Percentiles rank a stretch among this genome's conserved stretches.
Evolutionary conservation across 1,284 basidiomycete genomes (phyloP).

Genomic region (Ceratobasidium sp.): DNA sequence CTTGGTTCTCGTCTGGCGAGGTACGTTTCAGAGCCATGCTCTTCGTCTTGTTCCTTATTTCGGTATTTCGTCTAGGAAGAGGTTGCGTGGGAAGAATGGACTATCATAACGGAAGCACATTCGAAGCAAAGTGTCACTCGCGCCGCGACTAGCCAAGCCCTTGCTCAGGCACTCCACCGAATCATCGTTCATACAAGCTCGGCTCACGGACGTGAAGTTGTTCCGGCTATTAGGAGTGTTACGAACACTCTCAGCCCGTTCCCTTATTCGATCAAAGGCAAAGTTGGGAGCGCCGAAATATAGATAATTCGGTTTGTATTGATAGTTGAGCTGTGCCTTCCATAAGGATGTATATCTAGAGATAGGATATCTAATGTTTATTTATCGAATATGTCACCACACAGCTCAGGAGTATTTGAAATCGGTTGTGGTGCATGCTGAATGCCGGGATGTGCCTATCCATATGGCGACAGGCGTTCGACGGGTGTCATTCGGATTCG

Average conservation of each 20-base stretch:
- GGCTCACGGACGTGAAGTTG: slow-evolving; percentile 69
- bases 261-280: slow-evolving; percentile 68
- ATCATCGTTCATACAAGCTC: slow-evolving; percentile 78
- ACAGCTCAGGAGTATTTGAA: too few species aligned
- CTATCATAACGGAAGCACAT: slow-evolving; percentile 60
- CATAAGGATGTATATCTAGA: too few species aligned
- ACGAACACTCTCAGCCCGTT: slow-evolving; percentile 71
- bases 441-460: too few species aligned
- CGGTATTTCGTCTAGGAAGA: slow-evolving; percentile 57
- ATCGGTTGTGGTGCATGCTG: too few species aligned
- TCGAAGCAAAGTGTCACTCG: slow-evolving; percentile 64
- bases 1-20: slow-evolving; percentile 75
- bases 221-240: slow-evolving; percentile 74
- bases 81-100: slow-evolving; percentile 85
- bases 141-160: slow-evolving; percentile 68
- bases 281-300: slow-evolving; percentile 53
- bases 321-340: too few species aligned
- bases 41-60: background rate
- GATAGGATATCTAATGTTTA: too few species aligned
- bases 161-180: slow-evolving; percentile 67
- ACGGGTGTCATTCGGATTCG: too few species aligned
- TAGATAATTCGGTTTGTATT: too few species aligned
- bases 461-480: too few species aligned
- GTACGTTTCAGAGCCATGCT: slow-evolving; percentile 47
- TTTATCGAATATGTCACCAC: too few species aligned